Evolutionary conservation across 805 yeast species (phyloP), one percentile per base, ranked within the genome.

Genomic region (Cyberlindnera lachancei): DNA sequence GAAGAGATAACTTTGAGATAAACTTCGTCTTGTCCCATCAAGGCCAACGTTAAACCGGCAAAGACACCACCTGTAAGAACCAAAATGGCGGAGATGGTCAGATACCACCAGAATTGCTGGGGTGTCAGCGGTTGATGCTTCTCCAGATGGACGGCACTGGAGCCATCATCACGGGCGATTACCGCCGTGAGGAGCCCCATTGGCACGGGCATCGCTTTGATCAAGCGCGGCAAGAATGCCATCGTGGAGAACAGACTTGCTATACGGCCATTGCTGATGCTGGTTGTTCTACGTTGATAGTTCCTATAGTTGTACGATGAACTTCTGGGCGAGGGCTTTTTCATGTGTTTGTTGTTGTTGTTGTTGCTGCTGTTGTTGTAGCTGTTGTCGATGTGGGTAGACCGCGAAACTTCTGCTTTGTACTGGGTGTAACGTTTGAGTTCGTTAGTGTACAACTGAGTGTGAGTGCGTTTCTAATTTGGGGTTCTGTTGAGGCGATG

Each of bases 1-100:
- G 81, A 75, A 34, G 87, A 78, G 40, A 90, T 80, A 10, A 90
- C 98, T 57, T 85, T 90, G 40, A 90, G 66, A 49, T 88, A 85
- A 16, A 90, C 90, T 57, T 90, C 97, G 56, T 90, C 97, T 58
- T 90, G 97, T 45, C 97, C 97, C 98, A 90, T 90, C 9, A 90
- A 69, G 3, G 92, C 97, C 30, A 90, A 64, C n/a, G 98, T 92
- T 26, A 90, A 66, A 7, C 94, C 95, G 5, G 95, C 94, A 66
- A 85, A 85, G n/a, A 82, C 77, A 44, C 95, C 95, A 37, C 95
- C 95, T 4, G 81, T 63, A 22, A 85, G 48, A 2, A 84, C 94
- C 16, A 84, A 63, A 15, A 63, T 42, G 6, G 70, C 66, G 1
- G 92, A 79, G 11, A 79, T 62, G 30, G 38, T 11, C 13, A 51